Conservation (phyloP, 495 filamentous ascomycete genomes). For the Lasiosphaeria ovina region DNA sequence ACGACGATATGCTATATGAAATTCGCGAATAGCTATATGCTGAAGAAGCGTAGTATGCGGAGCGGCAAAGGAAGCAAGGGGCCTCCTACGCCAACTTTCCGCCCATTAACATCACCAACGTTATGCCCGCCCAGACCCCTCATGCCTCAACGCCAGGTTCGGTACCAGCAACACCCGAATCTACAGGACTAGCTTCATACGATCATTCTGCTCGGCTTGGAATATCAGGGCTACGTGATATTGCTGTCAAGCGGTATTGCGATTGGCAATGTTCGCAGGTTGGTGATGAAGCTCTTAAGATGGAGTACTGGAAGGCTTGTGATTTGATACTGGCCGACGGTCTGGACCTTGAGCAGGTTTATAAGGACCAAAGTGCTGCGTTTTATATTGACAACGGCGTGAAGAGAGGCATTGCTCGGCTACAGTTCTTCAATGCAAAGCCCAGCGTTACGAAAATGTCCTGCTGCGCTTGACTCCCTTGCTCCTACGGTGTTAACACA, state of each 20-base stretch:
- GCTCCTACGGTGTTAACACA: conserved; percentile 1
- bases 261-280: conserved; percentile 12
- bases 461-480: not conserved
- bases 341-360: conserved; percentile 16
- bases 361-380: conserved; percentile 5
- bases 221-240: too few relatives aligned
- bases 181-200: too few relatives aligned
- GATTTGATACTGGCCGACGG: conserved; percentile 3
- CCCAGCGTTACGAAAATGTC: not conserved
- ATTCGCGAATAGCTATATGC: conserved; percentile 31
- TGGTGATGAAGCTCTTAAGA: conserved; percentile 5
- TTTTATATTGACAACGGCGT: conserved; percentile 13
- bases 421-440: conserved; percentile 3
- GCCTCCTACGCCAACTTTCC: conserved; percentile 8
- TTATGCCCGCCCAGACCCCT: conserved; percentile 8
- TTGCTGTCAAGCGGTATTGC: not conserved
- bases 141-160: conserved; percentile 12
- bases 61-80: conserved; percentile 18
- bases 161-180: conserved; percentile 6
- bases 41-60: conserved; percentile 31
- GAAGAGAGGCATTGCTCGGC: conserved; percentile 15
- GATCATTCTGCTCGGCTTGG: too few relatives aligned
- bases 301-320: conserved; percentile 11
- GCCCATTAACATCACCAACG: conserved; percentile 19
- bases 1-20: conserved; percentile 29